Evolutionary conservation across 192 early-diverging fungal species (phyloP), one percentile per base, ranked within the genome.

Genomic region (Dispira simplex): DNA sequence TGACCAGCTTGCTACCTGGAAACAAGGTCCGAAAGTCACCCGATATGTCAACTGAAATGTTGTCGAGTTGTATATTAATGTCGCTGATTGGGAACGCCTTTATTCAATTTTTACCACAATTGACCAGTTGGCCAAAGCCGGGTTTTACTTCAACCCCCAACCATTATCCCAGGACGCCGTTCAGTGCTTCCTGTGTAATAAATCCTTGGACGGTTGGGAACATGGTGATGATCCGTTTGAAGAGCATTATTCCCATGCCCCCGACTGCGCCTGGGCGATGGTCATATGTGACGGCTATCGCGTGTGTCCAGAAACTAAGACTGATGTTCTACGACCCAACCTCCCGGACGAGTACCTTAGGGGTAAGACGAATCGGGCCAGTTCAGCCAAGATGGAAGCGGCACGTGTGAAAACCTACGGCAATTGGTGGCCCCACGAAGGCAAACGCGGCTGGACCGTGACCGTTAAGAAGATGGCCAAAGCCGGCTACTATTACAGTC

Each of bases 151-250:
- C 32, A 68, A 64, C 12, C 76, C 73, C n/a, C 70, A 67, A 16
- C 70, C 72, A 56, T 71, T 70, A n/a, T 71, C 71, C 14, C 69
- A 66, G 0, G 76, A 77, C 66, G 74, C 74, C 56, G 73, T 75
- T 21, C 68, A 73, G 55, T 77, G 76, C 64, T 77, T 77, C 58
- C 65, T 71, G 46, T 77, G 76, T 52, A 68, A 71, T 11, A 71
- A 73, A 26, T 73, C 72, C 46, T 67, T 77, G n/a, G 72, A 69
- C 11, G 76, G 76, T 14, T 77, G 76, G 76, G 76, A 72, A 47
- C 46, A 65, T 10, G 55, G 60, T 21, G 76, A 75, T 52, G 76
- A 77, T 64, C 76, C 76, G 45, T 77, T 77, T 64, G 68, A 67
- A 11, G 73, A 75, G 67, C 76, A 77, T 65, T 64, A 59, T 39